phyloP scores from a whole-genome alignment of 495 filamentous ascomycete species.

The Daldinia vernicosa region DNA sequence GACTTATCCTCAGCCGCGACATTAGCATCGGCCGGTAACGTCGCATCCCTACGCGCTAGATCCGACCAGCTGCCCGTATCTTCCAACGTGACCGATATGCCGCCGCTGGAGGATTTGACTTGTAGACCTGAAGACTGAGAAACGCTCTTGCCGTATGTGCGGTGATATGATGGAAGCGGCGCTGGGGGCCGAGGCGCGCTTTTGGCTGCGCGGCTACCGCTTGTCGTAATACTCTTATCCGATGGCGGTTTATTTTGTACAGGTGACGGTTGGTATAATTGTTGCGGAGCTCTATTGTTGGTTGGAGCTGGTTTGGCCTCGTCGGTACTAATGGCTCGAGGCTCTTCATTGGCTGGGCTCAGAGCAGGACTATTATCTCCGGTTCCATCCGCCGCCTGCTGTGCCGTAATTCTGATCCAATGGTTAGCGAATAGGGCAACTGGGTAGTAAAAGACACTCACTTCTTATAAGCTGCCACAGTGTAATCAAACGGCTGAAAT shows the following conservation, averaged over 20 bases:
- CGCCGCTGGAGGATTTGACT: constrained; percentile 80
- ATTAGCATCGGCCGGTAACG: constrained; percentile 72
- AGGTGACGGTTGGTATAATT: constrained; percentile 29
- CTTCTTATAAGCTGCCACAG: constrained; percentile 72
- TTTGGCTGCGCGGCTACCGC: constrained; percentile 32
- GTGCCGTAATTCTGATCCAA: constrained; percentile 29
- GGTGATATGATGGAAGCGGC: constrained; percentile 61
- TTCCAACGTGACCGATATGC: constrained; percentile 89
- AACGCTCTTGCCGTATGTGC: constrained; percentile 53
- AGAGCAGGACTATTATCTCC: constrained; percentile 9
- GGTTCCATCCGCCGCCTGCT: constrained; percentile 22
- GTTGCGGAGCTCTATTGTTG: constrained; percentile 40
- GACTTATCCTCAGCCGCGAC: constrained; percentile 59
- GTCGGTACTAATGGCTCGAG: constrained; percentile 57
- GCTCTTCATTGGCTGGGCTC: constrained; percentile 35
- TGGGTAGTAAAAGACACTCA: constrained; percentile 45
- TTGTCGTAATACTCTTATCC: constrained; percentile 43
- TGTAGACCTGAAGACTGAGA: constrained; percentile 58
- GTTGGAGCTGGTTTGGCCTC: constrained; percentile 46
- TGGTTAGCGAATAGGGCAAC: constrained; percentile 16
- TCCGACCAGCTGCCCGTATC: constrained; percentile 90
- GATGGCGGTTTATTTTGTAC: constrained; percentile 33
- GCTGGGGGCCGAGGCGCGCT: constrained; percentile 40
- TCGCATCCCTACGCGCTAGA: constrained; percentile 81
- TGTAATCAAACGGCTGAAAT: constrained; percentile 97